Conservation (phyloP, 805 yeast species). For the Monosporozyma unispora region DNA sequence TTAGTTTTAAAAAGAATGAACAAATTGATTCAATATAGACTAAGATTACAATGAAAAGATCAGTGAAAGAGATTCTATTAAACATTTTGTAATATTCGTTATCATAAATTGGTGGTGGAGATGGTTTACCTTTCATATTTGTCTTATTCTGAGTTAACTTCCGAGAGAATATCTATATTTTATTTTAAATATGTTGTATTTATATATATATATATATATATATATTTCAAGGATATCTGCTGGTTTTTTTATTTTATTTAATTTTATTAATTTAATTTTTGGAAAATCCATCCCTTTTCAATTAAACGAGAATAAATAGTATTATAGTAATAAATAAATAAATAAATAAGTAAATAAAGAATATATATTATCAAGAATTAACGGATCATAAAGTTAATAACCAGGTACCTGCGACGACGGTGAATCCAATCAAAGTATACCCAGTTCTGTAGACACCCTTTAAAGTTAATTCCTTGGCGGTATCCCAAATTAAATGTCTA, state of each 20-base stretch:
- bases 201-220: too few species aligned
- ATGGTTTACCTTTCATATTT: not conserved
- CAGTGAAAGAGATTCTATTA: conserved; percentile 36
- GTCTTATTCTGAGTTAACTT: not conserved
- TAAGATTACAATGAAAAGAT: conserved; percentile 42
- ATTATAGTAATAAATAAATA: too few species aligned
- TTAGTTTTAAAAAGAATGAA: conserved; percentile 35
- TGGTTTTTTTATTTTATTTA: too few species aligned
- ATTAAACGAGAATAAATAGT: too few species aligned
- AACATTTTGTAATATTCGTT: conserved; percentile 2
- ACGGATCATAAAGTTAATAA: conserved; percentile 28
- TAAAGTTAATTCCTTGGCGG: conserved; percentile 67
- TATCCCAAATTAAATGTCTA: conserved; percentile 92
- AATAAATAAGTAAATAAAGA: not conserved
- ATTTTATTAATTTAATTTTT: too few species aligned
- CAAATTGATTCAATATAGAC: conserved; percentile 44
- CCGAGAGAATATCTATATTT: too few species aligned
- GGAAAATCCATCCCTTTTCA: too few species aligned
- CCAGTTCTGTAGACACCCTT: conserved; percentile 92
- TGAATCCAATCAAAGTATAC: conserved; percentile 64
- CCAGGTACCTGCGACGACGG: conserved; percentile 49
- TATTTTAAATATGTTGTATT: too few species aligned
- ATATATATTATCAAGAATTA: not conserved
- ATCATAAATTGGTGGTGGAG: not conserved
- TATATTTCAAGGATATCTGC: not conserved